Conservation (phyloP, 129 eudicot species). For the Mikania micrantha region DNA sequence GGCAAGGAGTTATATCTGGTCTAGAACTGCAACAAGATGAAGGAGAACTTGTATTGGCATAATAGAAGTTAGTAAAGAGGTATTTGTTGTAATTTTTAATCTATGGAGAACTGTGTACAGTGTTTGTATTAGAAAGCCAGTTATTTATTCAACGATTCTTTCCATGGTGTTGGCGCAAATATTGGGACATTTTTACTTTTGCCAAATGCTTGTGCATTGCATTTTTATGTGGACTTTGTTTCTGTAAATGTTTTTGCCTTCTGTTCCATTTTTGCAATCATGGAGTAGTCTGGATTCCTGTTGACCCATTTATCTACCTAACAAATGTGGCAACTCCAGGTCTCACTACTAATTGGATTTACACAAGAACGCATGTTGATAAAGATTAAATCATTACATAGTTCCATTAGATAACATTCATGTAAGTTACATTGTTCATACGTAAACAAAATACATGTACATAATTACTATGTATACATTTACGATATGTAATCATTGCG, state of each 20-base stretch:
- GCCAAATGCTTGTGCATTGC: conserved; percentile 3
- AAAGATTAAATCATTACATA: no score
- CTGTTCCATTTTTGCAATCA: not conserved
- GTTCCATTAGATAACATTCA: no score
- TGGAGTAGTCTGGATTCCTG: not conserved
- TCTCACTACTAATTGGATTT: no score
- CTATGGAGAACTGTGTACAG: conserved; percentile 47
- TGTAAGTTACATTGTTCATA: no score
- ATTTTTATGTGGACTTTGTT: not conserved
- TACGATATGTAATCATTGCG: no score
- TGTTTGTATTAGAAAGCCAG: conserved; percentile 38
- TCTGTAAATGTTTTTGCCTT: not conserved
- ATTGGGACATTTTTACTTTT: no score
- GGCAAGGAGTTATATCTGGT: conserved; percentile 36
- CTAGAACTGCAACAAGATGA: conserved; percentile 52
- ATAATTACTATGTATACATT: no score
- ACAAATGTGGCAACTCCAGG: not conserved
- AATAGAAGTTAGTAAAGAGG: conserved; percentile 3
- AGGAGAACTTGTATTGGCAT: conserved; percentile 77
- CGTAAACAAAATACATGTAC: no score
- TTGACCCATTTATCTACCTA: not conserved
- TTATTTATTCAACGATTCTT: conserved; percentile 34
- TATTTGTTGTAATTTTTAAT: conserved; percentile 6
- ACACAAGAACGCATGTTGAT: no score
- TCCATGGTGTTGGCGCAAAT: not conserved